Base-by-base conservation (phyloP, 2,329 filamentous ascomycete species). In the Nannizziopsis barbatae region DNA sequence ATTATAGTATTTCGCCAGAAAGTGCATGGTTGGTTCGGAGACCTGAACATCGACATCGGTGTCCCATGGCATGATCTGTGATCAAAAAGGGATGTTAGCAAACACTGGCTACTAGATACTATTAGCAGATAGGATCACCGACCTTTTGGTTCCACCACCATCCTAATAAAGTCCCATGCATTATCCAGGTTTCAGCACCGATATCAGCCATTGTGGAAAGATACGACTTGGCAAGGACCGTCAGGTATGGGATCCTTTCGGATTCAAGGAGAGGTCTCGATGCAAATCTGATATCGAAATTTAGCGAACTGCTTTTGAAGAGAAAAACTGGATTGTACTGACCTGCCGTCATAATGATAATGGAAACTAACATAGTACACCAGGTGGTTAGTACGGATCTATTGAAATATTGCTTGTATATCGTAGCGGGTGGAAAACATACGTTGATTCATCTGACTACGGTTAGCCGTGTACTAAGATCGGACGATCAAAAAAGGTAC, bases 61-160 rank as follows among this genome's bases (percentile, higher is more conserved):
- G 57, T 81, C 77, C 77, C 77, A 80, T 2, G 77, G 77, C 62
- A 81, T 71, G 56, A 79, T 73, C 57, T 71, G 20, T 17, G 40
- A 17, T n/a, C 20, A 31, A n/a, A n/a, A 22, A 12, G 2, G 20
- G 14, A 12, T 42, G 39, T 49, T 35, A 41, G 42, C 15, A 8
- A 33, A 11, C 8, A 20, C n/a, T 3, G 9, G 2, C 31, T 18
- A 37, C 22, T 5, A 37, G 10, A 20, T 6, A 35, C n/a, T n/a
- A n/a, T 15, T 18, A 14, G 36, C 12, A 33, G n/a, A 11, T 35
- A 9, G 15, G 39, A 30, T 12, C 27, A 33, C 55, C 44, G 49
- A 69, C 67, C 60, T 72, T 71, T 46, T 72, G 68, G 55, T 79
- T 79, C 77, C 77, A 81, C 71, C 74, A 80, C 77, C 77, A 80